These are phyloP conservation scores for Eudorina sp. DNA, from an alignment of 139 green algal species.

Conservation along the genomic window DNA sequence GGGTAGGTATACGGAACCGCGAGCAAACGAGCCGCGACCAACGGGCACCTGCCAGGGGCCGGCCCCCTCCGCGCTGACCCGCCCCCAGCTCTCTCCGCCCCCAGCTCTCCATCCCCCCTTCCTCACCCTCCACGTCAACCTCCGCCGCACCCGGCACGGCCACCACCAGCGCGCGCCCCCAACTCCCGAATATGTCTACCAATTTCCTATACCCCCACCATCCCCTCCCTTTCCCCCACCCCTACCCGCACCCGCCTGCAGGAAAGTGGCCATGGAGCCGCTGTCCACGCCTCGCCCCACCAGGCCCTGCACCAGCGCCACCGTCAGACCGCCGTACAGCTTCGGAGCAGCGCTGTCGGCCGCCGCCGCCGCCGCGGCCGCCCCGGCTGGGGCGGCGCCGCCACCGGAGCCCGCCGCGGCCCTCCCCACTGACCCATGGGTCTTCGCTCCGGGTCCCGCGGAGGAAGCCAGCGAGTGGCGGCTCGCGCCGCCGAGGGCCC, in stretches of 20 bases:
- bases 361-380: neutral
- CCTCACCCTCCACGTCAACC: neutral
- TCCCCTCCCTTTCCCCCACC: neutral
- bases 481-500: neutral
- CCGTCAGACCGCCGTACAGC: constrained; percentile 20
- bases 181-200: too few species aligned
- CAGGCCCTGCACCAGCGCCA: neutral
- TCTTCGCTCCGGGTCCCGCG: too few species aligned
- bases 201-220: neutral
- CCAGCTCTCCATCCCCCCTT: neutral
- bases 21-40: too few species aligned
- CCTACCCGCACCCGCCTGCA: constrained; percentile 2
- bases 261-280: constrained; percentile 22
- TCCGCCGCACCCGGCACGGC: neutral
- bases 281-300: neutral
- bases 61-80: too few species aligned
- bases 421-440: neutral
- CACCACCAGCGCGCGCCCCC: too few species aligned
- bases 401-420: neutral
- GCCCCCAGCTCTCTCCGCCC: too few species aligned
- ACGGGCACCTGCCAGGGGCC: too few species aligned
- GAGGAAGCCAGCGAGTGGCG: too few species aligned
- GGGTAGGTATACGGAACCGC: too few species aligned
- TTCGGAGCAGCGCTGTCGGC: neutral
- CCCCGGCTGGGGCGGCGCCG: neutral